These are phyloP conservation scores for Mariannaea sp. DNA, from an alignment of 2,329 filamentous ascomycete genomes.

Conservation along the genomic window DNA sequence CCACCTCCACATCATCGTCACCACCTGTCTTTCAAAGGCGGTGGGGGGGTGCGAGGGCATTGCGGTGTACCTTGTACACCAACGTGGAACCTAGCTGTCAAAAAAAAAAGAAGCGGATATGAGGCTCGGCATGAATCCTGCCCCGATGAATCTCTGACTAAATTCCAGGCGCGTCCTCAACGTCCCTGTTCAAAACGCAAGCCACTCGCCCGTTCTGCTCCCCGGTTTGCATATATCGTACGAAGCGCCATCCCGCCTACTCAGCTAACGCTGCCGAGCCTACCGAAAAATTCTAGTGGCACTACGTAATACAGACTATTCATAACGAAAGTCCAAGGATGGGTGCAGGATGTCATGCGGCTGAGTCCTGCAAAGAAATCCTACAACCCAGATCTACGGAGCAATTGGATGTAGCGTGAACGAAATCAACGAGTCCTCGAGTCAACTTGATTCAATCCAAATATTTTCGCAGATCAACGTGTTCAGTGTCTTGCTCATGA, in stretches of 20 bases:
- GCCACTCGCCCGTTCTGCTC: constrained; percentile 6
- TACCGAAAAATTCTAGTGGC: not conserved
- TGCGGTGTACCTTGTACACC: constrained; percentile 10
- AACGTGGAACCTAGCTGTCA: constrained; percentile 5
- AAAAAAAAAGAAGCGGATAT: not conserved
- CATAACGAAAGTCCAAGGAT: not conserved
- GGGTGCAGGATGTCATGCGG: constrained; percentile 6
- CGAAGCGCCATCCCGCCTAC: not conserved
- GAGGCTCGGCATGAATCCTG: not conserved
- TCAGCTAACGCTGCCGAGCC: constrained; percentile 6
- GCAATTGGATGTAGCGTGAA: not conserved
- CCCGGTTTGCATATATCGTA: not conserved
- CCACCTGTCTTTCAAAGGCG: constrained; percentile 2
- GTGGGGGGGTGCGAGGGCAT: constrained; percentile 8
- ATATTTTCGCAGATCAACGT: not conserved
- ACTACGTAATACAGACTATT: not conserved
- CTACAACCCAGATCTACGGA: constrained; percentile 11
- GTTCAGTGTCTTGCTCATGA: not conserved
- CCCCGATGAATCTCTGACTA: constrained; percentile 11
- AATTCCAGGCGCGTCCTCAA: constrained; percentile 11
- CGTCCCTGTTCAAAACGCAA: constrained; percentile 10
- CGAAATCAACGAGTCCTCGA: not conserved
- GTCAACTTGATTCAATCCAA: not conserved
- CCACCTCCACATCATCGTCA: constrained; percentile 14
- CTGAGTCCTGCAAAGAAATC: not conserved